Percentiles rank a stretch among this genome's conserved stretches.
phyloP scores from a whole-genome alignment of 768 basidiomycete species.

The Chalciporus pseudorubinellus region DNA sequence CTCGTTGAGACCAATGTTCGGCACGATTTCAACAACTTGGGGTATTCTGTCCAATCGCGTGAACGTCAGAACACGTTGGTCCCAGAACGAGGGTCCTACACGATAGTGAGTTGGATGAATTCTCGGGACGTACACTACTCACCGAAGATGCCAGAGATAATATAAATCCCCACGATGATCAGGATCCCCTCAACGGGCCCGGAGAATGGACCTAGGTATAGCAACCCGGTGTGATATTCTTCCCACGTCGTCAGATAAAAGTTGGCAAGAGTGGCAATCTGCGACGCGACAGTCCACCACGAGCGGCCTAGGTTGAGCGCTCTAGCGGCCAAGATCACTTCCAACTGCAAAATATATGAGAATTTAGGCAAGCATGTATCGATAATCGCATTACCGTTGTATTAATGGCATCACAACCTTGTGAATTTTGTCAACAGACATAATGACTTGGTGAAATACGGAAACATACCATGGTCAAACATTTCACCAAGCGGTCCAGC shows the following conservation, averaged over 20 bases:
- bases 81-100: slow-evolving; percentile 79
- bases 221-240: slow-evolving; percentile 86
- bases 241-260: slow-evolving; percentile 80
- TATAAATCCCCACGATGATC: slow-evolving; percentile 73
- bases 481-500: slow-evolving; percentile 96
- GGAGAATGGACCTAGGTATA: slow-evolving; percentile 91
- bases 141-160: slow-evolving; percentile 78
- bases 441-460: neutral
- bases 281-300: slow-evolving; percentile 95
- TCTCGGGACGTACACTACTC: slow-evolving; percentile 13
- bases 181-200: slow-evolving; percentile 97
- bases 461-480: slow-evolving; percentile 87
- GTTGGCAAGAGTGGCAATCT: slow-evolving; percentile 63
- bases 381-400: slow-evolving; percentile 62
- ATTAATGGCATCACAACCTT: slow-evolving; percentile 91
- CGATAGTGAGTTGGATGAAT: neutral
- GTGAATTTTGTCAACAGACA: neutral
- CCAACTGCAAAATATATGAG: slow-evolving; percentile 54
- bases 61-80: slow-evolving; percentile 61
- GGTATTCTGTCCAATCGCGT: slow-evolving; percentile 53
- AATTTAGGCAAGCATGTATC: neutral
- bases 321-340: slow-evolving; percentile 75
- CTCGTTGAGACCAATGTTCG: slow-evolving; percentile 70
- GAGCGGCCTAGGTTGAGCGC: slow-evolving; percentile 91
- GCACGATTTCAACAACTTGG: slow-evolving; percentile 45